Conservation (phyloP, 257 asterid species). For the Anisodus tanguticus region DNA sequence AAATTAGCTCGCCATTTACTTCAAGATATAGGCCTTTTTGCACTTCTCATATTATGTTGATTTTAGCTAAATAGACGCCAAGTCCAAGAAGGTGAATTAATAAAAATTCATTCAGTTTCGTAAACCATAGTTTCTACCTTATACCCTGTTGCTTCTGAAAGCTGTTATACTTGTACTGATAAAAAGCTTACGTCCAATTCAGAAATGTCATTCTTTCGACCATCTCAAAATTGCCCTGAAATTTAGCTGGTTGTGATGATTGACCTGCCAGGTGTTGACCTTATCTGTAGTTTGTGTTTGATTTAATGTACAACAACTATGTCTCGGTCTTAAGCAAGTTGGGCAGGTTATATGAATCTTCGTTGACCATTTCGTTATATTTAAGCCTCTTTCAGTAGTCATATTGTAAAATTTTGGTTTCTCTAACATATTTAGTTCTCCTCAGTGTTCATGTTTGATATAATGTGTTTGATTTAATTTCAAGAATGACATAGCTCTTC, state of each 20-base stretch:
- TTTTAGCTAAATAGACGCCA: background rate
- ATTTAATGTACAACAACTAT: background rate
- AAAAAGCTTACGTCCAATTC: background rate
- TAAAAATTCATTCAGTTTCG: background rate
- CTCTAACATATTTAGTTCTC: background rate
- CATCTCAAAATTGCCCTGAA: background rate
- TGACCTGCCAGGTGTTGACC: background rate
- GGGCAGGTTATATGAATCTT: background rate
- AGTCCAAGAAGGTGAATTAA: background rate
- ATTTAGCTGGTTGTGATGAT: background rate
- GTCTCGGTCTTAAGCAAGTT: background rate
- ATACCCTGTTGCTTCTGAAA: background rate
- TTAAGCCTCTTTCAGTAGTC: background rate
- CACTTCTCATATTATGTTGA: background rate
- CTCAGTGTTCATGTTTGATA: background rate
- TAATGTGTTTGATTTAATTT: background rate
- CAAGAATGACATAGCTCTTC: background rate
- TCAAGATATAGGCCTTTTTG: background rate
- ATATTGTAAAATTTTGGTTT: background rate
- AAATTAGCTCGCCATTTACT: background rate
- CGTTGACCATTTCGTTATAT: background rate
- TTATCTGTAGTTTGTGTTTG: background rate
- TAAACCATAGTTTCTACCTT: background rate
- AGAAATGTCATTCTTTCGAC: background rate
- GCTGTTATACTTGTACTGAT: background rate